phyloP scores from a whole-genome alignment of 441 rosid genomes.

The Dalechampia spathulata region DNA sequence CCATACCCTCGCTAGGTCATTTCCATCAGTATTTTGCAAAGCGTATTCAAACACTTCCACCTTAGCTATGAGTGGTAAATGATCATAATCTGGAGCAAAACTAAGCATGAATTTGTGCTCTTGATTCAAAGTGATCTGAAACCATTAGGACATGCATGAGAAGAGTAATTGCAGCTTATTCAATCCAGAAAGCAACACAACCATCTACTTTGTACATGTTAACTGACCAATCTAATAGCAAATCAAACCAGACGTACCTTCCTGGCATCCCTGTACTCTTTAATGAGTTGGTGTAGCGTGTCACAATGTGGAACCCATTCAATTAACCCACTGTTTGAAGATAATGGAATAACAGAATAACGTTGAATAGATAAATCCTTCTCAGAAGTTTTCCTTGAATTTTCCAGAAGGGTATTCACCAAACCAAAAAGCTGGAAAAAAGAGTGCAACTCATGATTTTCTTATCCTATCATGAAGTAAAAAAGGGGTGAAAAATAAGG shows the following conservation, averaged over 20 bases:
- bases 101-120: slow-evolving; percentile 91
- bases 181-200: slow-evolving; percentile 2
- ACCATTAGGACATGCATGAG: slow-evolving; percentile 17
- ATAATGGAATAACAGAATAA: slow-evolving; percentile 89
- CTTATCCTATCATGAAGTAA: neutral
- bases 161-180: slow-evolving; percentile 1
- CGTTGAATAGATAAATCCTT: slow-evolving; percentile 92
- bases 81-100: slow-evolving; percentile 94
- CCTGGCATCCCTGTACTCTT: slow-evolving; percentile 94
- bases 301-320: slow-evolving; percentile 99
- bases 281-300: slow-evolving; percentile 89
- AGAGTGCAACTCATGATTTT: slow-evolving; percentile 12
- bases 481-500: too few species aligned
- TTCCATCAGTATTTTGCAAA: slow-evolving; percentile 88
- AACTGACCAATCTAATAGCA: neutral
- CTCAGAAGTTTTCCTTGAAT: slow-evolving; percentile 85
- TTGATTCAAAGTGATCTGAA: slow-evolving; percentile 84
- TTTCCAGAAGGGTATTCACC: slow-evolving; percentile 91
- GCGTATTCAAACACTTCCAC: slow-evolving; percentile 96
- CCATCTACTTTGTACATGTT: neutral
- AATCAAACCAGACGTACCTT: slow-evolving; percentile 43
- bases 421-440: slow-evolving; percentile 92
- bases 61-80: slow-evolving; percentile 90
- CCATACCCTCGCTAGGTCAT: slow-evolving; percentile 88
- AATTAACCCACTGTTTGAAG: slow-evolving; percentile 96